Conservation (phyloP, 257 asterid genomes). For the Solanum chmielewskii region DNA sequence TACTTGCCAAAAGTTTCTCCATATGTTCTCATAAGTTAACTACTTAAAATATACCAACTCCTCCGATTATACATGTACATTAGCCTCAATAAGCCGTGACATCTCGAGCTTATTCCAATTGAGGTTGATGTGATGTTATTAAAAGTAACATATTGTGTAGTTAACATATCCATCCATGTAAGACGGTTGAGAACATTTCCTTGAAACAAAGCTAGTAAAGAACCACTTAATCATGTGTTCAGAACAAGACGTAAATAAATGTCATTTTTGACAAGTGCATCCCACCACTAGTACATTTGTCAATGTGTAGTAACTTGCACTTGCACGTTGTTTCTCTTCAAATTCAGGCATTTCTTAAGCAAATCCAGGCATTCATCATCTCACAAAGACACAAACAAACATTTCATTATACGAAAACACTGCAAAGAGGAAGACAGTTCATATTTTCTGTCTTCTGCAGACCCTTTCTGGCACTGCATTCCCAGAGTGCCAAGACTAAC, state of each 20-base stretch:
- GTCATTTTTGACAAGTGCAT: neutral
- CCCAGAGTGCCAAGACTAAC: neutral
- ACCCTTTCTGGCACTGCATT: neutral
- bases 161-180: neutral
- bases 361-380: neutral
- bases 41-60: neutral
- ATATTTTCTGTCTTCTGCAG: neutral
- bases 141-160: neutral
- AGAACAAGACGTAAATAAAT: neutral
- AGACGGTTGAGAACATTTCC: neutral
- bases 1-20: neutral
- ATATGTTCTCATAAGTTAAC: neutral
- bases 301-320: neutral
- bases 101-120: neutral
- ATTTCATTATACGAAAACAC: neutral
- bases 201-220: neutral
- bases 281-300: neutral
- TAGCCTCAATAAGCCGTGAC: neutral
- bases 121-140: neutral
- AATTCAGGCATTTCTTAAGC: neutral
- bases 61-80: neutral
- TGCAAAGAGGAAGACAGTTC: neutral
- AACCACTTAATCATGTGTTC: neutral
- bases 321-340: neutral
- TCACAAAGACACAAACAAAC: neutral